A percentile compares a stretch with the other conserved stretches of the same genome.
These are phyloP conservation scores for Venturia carpophila DNA, from an alignment of 2,329 filamentous ascomycete species.

Conservation along the genomic window DNA sequence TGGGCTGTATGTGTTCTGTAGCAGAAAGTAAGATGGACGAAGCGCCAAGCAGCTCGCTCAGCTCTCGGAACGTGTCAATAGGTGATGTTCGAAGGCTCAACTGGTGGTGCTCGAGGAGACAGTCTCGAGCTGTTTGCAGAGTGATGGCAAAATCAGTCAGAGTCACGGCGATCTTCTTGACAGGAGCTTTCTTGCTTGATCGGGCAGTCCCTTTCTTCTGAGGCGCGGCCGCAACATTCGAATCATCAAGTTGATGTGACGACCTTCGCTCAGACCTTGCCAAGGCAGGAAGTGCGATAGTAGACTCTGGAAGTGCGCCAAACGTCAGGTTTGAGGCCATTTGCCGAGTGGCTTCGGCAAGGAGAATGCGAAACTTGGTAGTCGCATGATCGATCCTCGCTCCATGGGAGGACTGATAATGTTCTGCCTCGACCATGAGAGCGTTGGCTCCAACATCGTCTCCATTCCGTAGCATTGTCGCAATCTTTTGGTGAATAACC, in stretches of 20 bases:
- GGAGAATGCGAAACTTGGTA: slow-evolving; percentile 60
- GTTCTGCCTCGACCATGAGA: slow-evolving; percentile 1
- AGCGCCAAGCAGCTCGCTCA: slow-evolving; percentile 30
- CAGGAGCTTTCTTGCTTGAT: not conserved
- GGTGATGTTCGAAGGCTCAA: slow-evolving; percentile 46
- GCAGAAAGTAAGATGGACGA: slow-evolving; percentile 35
- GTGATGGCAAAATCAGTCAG: slow-evolving; percentile 47
- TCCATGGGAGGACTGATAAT: not conserved
- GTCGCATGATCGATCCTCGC: slow-evolving; percentile 23
- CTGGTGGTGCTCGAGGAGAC: slow-evolving; percentile 56
- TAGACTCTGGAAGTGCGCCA: slow-evolving; percentile 86
- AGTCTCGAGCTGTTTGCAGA: slow-evolving; percentile 57
- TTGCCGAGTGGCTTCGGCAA: slow-evolving; percentile 60
- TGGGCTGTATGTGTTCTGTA: slow-evolving; percentile 26
- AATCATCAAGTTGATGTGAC: slow-evolving; percentile 27
- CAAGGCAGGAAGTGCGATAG: slow-evolving; percentile 69
- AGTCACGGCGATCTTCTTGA: not conserved
- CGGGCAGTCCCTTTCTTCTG: not conserved
- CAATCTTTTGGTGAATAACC: not conserved
- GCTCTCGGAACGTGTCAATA: slow-evolving; percentile 48
- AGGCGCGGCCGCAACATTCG: slow-evolving; percentile 3
- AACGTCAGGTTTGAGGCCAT: slow-evolving; percentile 77
- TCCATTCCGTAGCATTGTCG: not conserved
- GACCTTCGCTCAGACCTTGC: slow-evolving; percentile 7
- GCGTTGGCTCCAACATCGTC: not conserved